Evolutionary conservation across 108 stramenopile genomes (phyloP).

Genomic region (Cyclotella choctawhatcheeana): DNA sequence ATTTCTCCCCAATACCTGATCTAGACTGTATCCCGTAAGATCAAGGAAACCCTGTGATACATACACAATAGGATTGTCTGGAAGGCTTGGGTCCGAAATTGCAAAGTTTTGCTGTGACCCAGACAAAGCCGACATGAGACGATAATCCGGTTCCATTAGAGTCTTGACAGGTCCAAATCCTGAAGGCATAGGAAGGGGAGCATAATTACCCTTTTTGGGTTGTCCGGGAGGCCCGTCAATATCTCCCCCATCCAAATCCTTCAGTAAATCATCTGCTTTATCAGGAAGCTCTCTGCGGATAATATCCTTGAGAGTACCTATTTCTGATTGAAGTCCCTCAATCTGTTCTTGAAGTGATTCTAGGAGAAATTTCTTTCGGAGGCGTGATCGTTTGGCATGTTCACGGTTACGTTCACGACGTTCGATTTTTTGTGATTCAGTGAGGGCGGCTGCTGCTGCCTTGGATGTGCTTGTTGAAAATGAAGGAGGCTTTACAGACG

Average conservation of each 20-base stretch:
- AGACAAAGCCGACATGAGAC: conserved; percentile 84
- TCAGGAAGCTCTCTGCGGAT: conserved; percentile 68
- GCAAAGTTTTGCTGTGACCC: conserved; percentile 97
- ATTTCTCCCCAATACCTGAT: conserved; percentile 95
- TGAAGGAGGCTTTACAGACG: background rate
- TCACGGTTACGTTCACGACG: conserved; percentile 88
- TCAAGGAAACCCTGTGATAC: conserved; percentile 91
- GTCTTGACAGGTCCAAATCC: conserved; percentile 94
- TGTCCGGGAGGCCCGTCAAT: conserved; percentile 25
- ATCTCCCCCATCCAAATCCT: conserved; percentile 55
- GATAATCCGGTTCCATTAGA: conserved; percentile 90
- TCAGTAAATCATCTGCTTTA: conserved; percentile 56
- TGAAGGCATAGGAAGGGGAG: conserved; percentile 86
- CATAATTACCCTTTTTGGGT: conserved; percentile 68
- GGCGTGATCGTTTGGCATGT: conserved; percentile 95
- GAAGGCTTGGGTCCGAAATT: conserved; percentile 95
- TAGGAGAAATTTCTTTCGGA: conserved; percentile 97
- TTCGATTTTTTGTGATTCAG: conserved; percentile 86
- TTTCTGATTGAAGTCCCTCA: conserved; percentile 85
- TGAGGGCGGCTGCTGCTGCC: conserved; percentile 53
- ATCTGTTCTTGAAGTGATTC: conserved; percentile 96
- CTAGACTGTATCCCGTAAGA: conserved; percentile 94
- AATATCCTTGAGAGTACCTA: conserved; percentile 69
- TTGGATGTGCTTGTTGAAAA: conserved; percentile 16
- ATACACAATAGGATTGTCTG: conserved; percentile 97